Conservation (phyloP, 495 filamentous ascomycete genomes). For the Parachaetomium inaequale region DNA sequence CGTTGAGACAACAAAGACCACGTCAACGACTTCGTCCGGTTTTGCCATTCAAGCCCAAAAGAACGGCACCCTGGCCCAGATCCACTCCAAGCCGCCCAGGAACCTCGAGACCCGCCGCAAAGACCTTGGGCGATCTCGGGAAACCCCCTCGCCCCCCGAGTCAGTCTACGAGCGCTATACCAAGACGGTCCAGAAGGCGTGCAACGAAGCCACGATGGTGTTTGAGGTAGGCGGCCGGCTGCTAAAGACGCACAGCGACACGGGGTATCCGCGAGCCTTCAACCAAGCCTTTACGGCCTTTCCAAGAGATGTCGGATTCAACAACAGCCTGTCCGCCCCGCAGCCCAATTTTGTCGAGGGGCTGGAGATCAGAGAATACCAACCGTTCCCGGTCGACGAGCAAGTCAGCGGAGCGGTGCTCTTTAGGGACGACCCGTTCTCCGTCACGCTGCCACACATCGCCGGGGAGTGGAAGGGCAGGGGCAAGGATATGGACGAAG, state of each 20-base stretch:
- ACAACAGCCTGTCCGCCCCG: constrained; percentile 31
- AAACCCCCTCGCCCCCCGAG: constrained; percentile 28
- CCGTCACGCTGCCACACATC: constrained; percentile 32
- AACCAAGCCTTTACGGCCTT: constrained; percentile 30
- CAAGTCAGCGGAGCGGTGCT: constrained; percentile 30
- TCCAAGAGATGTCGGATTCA: constrained; percentile 33
- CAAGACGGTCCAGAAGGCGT: constrained; percentile 14
- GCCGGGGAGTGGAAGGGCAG: constrained; percentile 36
- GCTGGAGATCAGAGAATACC: constrained; percentile 23
- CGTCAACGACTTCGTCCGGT: constrained; percentile 28
- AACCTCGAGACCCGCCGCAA: constrained; percentile 30
- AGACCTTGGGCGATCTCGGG: constrained; percentile 21
- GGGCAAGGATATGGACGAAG: constrained; percentile 25
- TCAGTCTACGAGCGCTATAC: constrained; percentile 24
- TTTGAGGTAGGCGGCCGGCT: constrained; percentile 4
- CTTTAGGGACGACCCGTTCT: constrained; percentile 26
- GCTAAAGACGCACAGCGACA: constrained; percentile 23
- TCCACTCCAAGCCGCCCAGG: constrained; percentile 22
- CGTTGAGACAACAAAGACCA: constrained; percentile 24
- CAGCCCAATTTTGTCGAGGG: constrained; percentile 35
- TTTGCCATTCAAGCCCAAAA: constrained; percentile 28
- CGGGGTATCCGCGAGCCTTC: constrained; percentile 20
- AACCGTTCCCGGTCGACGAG: constrained; percentile 31
- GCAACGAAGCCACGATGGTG: constrained; percentile 31
- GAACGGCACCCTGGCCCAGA: constrained; percentile 29